Percentiles rank a stretch among this genome's conserved stretches.
Evolutionary conservation across 2,329 filamentous ascomycete genomes (phyloP).

Genomic region (Fusarium pilosicola): DNA sequence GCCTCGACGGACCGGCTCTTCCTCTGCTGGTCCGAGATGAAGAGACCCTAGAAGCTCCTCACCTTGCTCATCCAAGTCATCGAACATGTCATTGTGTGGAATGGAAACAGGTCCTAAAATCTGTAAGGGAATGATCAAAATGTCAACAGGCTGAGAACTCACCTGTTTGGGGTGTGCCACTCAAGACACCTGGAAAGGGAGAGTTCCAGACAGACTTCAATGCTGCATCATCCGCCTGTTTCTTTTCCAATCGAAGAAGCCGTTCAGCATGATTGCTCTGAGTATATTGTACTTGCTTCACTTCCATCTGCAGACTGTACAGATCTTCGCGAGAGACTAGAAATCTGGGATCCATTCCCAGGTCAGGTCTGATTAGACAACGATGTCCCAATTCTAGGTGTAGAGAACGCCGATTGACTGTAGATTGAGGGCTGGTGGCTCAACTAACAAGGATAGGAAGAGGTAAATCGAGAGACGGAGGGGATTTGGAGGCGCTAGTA

Average conservation of each 20-base stretch:
- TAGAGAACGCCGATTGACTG: neutral
- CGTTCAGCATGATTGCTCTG: conserved; percentile 72
- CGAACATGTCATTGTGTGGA: conserved; percentile 84
- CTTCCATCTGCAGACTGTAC: conserved; percentile 75
- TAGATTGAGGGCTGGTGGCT: neutral
- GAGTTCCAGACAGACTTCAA: conserved; percentile 93
- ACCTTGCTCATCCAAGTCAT: conserved; percentile 88
- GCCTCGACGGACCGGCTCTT: conserved; percentile 84
- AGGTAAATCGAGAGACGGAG: neutral
- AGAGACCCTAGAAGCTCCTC: conserved; percentile 82
- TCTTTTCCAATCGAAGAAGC: conserved; percentile 70
- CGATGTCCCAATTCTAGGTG: neutral
- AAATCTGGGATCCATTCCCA: conserved; percentile 73
- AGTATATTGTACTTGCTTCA: conserved; percentile 73
- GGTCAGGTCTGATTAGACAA: neutral
- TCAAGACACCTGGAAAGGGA: conserved; percentile 86
- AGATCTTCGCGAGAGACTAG: conserved; percentile 70
- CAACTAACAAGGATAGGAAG: neutral
- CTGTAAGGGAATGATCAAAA: conserved; percentile 24
- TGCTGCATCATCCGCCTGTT: conserved; percentile 73
- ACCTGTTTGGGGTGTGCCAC: conserved; percentile 90
- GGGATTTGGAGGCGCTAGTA: conserved; percentile 10
- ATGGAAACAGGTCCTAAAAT: conserved; percentile 78
- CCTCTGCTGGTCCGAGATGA: conserved; percentile 82
- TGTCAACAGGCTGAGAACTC: conserved; percentile 46